Base-by-base conservation (phyloP, 2,329 filamentous ascomycete species). In the Beauveria sp. region DNA sequence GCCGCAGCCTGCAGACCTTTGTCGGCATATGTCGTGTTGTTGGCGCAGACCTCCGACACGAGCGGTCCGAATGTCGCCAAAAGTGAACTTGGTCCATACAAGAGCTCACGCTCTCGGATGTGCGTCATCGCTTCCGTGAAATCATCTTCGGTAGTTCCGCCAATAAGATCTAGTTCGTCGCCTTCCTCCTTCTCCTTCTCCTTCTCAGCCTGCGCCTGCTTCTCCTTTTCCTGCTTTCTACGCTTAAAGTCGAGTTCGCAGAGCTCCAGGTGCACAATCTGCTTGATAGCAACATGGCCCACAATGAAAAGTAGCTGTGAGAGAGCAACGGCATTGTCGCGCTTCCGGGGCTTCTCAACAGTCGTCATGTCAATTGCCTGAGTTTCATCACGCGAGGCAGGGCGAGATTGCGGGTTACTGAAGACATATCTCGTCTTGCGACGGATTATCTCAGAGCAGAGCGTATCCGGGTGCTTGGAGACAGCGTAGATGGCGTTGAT, bases 211-310 rank as follows among this genome's bases (percentile, higher is more conserved):
- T 77, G 74, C 2, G 77, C 70, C 16, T 75, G 81, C 78, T 91
- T 93, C 70, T 95, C 90, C 67, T 92, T 91, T 63, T 95, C 91
- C 46, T 90, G 88, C 79, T 99, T 99, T 66, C 93, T 85, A 59
- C 93, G 89, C 79, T 99, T 99, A 75, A 99, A 99, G 74, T 99
- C 95, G 55, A 95, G 86, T 71, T 99, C 95, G 72, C 93, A 96
- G n/a, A 98, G 81, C 69, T 99, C 95, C 12, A 99, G 84, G 72
- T 99, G 95, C 0, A 99, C 96, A 67, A 99, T 99, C 72, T 99
- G 96, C 77, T 99, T 99, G 71, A 99, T 95, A 16, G 95, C 95
- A 53, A 98, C 90, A 70, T 99, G 95, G 0, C 95, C 95, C 34
- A 98, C 93, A 42, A 96, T 89, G 71, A 98, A 98, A 0, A 99